Evolutionary conservation across 1,139 yeast species (phyloP).

Genomic region (Casaregolazyma lundiana): DNA sequence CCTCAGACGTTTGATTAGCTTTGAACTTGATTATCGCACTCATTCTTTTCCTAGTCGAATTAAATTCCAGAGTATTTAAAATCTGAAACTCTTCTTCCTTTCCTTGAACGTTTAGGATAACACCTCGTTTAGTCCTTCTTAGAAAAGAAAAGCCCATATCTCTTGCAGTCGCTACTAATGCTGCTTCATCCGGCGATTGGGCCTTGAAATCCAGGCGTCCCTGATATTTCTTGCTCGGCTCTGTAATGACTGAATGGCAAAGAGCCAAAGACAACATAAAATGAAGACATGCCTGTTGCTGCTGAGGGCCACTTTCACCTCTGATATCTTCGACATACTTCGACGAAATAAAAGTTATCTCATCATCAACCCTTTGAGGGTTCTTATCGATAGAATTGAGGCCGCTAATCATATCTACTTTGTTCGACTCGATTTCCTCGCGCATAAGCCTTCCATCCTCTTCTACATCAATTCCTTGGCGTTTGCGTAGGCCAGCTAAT

Average conservation of each 20-base stretch:
- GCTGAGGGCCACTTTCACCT: slow-evolving; percentile 49
- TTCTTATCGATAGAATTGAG: slow-evolving; percentile 47
- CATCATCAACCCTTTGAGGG: slow-evolving; percentile 57
- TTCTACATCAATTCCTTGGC: slow-evolving; percentile 77
- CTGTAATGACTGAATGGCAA: slow-evolving; percentile 91
- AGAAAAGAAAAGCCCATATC: slow-evolving; percentile 84
- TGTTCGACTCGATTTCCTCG: slow-evolving; percentile 58
- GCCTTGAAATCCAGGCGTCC: slow-evolving; percentile 70
- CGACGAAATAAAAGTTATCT: slow-evolving; percentile 74
- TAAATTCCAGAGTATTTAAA: slow-evolving; percentile 75
- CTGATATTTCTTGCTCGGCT: slow-evolving; percentile 52
- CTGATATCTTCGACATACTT: slow-evolving; percentile 53
- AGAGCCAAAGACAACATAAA: slow-evolving; percentile 86
- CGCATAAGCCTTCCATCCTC: slow-evolving; percentile 63
- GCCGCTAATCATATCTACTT: slow-evolving; percentile 56
- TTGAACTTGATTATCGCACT: slow-evolving; percentile 77
- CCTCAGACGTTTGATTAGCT: slow-evolving; percentile 31
- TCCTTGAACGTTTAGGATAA: slow-evolving; percentile 73
- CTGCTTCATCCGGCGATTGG: slow-evolving; percentile 98
- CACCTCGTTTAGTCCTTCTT: slow-evolving; percentile 67
- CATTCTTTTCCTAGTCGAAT: slow-evolving; percentile 94
- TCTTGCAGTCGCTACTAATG: slow-evolving; percentile 87
- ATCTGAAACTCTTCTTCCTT: slow-evolving; percentile 64
- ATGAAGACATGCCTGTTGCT: slow-evolving; percentile 60
- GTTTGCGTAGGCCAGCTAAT: slow-evolving; percentile 81